These are phyloP conservation scores for Linderina pennispora DNA, from an alignment of 192 early-diverging fungal genomes.

Conservation along the genomic window DNA sequence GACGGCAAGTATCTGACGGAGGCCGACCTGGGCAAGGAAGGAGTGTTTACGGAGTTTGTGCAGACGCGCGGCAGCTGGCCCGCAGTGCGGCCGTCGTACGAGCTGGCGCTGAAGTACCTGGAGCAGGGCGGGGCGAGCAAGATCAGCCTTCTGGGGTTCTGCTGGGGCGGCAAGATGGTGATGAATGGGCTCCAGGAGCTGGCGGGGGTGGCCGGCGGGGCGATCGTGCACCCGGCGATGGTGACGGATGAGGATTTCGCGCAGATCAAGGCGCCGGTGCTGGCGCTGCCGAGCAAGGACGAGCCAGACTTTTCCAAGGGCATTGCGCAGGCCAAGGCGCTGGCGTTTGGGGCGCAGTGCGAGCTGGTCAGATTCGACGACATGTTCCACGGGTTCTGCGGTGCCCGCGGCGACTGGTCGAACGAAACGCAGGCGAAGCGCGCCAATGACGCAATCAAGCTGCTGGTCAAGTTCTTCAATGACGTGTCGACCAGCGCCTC, in stretches of 20 bases:
- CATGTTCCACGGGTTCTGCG: conserved; percentile 53
- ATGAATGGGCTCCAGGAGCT: conserved; percentile 43
- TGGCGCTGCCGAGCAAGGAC: conserved; percentile 58
- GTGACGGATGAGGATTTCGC: conserved; percentile 44
- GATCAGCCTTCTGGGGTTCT: conserved; percentile 58
- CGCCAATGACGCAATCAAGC: conserved; percentile 48
- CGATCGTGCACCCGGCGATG: conserved; percentile 62
- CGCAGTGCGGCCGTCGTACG: conserved; percentile 8
- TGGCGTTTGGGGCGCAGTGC: conserved; percentile 48
- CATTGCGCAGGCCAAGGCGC: conserved; percentile 33
- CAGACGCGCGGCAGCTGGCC: conserved; percentile 23
- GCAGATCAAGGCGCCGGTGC: conserved; percentile 52
- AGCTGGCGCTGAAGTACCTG: conserved; percentile 5
- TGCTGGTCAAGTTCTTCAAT: conserved; percentile 47
- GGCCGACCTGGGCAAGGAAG: conserved; percentile 34
- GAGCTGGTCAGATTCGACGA: conserved; percentile 53
- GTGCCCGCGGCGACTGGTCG: conserved; percentile 53
- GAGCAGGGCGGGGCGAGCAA: conserved; percentile 43
- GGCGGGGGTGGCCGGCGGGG: conserved; percentile 44
- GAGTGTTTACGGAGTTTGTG: conserved; percentile 36
- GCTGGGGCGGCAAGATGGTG: conserved; percentile 64
- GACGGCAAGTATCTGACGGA: conserved; percentile 35
- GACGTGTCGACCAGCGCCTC: background rate
- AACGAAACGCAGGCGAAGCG: conserved; percentile 39
- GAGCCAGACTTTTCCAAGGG: conserved; percentile 40